Conservation (phyloP, 352 stramenopile species). For the Pythium rhizo-oryzae region DNA sequence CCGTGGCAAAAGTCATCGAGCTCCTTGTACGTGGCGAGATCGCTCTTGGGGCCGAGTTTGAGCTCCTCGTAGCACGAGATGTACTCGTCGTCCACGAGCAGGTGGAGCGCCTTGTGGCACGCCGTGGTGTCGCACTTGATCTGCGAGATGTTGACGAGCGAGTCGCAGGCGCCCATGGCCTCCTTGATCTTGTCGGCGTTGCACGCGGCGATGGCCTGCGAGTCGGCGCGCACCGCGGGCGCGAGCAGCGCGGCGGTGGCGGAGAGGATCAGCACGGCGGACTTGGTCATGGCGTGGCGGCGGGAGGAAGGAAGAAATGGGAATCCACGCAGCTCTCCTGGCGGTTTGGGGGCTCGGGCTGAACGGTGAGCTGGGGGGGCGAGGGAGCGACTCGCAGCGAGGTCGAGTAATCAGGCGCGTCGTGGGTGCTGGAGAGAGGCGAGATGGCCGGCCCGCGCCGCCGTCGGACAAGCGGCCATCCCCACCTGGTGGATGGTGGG, state of each 20-base stretch:
- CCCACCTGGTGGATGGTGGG: too few species aligned
- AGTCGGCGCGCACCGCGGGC: not conserved
- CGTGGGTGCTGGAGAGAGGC: too few species aligned
- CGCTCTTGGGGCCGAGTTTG: constrained; percentile 33
- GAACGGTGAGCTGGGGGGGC: too few species aligned
- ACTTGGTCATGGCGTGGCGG: constrained; percentile 3
- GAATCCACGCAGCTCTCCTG: not conserved
- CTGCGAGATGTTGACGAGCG: constrained; percentile 45
- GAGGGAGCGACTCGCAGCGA: too few species aligned
- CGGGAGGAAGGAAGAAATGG: not conserved
- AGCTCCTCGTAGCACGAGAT: constrained; percentile 44
- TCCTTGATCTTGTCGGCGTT: constrained; percentile 22
- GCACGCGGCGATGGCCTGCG: constrained; percentile 18
- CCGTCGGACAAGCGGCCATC: too few species aligned
- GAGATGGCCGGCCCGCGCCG: too few species aligned
- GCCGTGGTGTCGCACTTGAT: constrained; percentile 40
- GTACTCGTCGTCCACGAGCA: constrained; percentile 38
- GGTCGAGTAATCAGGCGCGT: too few species aligned
- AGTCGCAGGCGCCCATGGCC: constrained; percentile 40
- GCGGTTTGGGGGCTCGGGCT: too few species aligned
- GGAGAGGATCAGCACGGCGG: not conserved
- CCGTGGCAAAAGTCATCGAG: constrained; percentile 55
- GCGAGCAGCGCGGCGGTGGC: not conserved
- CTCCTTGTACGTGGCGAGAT: constrained; percentile 44
- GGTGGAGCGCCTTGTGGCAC: constrained; percentile 46